Evolutionary conservation across 768 basidiomycete species (phyloP).

Genomic region (Podaxis pistillaris): DNA sequence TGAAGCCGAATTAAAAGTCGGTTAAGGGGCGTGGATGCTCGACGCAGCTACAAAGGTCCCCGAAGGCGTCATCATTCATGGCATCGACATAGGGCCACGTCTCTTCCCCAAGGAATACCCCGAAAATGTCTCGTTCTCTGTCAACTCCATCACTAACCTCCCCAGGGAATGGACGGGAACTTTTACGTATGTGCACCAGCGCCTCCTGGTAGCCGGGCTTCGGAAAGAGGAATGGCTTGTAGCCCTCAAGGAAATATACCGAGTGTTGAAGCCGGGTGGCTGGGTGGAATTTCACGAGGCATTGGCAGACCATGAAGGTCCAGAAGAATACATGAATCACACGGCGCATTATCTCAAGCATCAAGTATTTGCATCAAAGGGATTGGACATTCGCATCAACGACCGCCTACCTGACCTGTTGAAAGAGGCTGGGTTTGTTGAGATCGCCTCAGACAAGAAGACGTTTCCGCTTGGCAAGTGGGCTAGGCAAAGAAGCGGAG

Average conservation of each 20-base stretch:
- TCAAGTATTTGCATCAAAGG: not conserved
- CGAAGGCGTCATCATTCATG: not conserved
- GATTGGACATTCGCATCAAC: not conserved
- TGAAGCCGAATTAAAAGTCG: not conserved
- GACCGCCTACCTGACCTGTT: not conserved
- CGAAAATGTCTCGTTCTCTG: not conserved
- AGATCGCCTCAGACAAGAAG: conserved; percentile 3
- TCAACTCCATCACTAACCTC: not conserved
- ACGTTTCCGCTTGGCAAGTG: not conserved
- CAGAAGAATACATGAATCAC: not conserved
- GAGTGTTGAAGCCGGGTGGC: conserved; percentile 10
- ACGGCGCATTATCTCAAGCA: not conserved
- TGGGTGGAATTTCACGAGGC: conserved; percentile 12
- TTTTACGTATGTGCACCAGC: not conserved
- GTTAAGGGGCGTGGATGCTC: conserved; percentile 1
- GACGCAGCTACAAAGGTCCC: not conserved
- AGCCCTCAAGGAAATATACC: conserved; percentile 7
- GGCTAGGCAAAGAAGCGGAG: not conserved
- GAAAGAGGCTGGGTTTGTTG: conserved; percentile 4
- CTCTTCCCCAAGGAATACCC: conserved; percentile 1
- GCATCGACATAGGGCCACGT: conserved; percentile 1
- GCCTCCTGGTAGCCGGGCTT: not conserved
- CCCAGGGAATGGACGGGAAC: not conserved
- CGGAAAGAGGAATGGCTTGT: conserved; percentile 2
- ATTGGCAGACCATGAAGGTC: not conserved